These are phyloP conservation scores for Ascomycota sp. DNA, from an alignment of 2,329 filamentous ascomycete species.

Conservation along the genomic window DNA sequence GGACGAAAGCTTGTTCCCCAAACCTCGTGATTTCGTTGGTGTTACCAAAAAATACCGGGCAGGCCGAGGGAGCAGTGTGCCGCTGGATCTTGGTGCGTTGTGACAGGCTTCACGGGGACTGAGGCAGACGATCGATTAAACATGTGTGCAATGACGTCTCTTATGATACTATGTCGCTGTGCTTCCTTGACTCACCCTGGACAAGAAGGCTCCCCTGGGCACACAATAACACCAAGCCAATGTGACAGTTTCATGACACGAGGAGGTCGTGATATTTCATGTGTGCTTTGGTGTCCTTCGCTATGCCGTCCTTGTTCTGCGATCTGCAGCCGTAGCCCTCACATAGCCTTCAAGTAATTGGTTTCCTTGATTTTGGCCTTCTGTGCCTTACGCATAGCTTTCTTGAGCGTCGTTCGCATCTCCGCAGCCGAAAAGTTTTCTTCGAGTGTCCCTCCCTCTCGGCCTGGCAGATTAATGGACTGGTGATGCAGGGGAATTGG, in stretches of 20 bases:
- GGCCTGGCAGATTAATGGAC: slow-evolving; percentile 46
- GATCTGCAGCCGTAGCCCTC: slow-evolving; percentile 6
- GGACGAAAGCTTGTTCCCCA: slow-evolving; percentile 58
- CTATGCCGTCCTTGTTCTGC: no score
- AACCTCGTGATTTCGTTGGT: slow-evolving; percentile 61
- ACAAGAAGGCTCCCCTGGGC: no score
- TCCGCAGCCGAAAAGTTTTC: slow-evolving; percentile 24
- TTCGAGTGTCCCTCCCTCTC: slow-evolving; percentile 18
- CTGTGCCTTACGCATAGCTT: slow-evolving; percentile 52
- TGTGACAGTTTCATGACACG: no score
- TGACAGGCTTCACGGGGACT: neutral
- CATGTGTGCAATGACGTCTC: no score
- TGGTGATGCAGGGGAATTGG: slow-evolving; percentile 60
- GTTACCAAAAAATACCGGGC: slow-evolving; percentile 62
- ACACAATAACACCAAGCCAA: no score
- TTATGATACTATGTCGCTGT: no score
- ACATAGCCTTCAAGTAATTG: slow-evolving; percentile 71
- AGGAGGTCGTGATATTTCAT: neutral
- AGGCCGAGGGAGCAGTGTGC: slow-evolving; percentile 81
- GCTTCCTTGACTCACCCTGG: no score
- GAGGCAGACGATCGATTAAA: no score
- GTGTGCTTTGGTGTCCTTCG: neutral
- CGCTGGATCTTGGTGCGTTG: slow-evolving; percentile 48
- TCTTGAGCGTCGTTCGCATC: slow-evolving; percentile 39
- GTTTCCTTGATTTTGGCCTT: slow-evolving; percentile 59